Evolutionary conservation across 2,329 filamentous ascomycete genomes (phyloP).

Genomic region (Cladosporium halotolerans): DNA sequence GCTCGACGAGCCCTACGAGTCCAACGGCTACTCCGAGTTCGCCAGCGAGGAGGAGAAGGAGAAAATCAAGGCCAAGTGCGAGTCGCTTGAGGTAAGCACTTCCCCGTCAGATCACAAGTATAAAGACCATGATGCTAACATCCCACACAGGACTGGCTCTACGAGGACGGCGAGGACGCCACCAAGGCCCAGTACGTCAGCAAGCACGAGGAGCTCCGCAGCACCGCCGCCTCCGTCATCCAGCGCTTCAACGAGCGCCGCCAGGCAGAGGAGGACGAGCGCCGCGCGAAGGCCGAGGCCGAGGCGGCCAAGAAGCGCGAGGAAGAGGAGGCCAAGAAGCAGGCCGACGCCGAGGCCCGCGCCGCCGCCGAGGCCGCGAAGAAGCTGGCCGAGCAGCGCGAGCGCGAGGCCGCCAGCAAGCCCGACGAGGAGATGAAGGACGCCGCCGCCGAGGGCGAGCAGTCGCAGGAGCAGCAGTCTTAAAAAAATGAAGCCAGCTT

Average conservation of each 20-base stretch:
- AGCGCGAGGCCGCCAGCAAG: slow-evolving; percentile 17
- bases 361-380: slow-evolving; percentile 33
- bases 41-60: slow-evolving; percentile 88
- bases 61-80: slow-evolving; percentile 76
- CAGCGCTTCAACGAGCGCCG: slow-evolving; percentile 95
- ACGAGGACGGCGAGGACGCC: slow-evolving; percentile 92
- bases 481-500: background rate
- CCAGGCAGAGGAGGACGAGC: slow-evolving; percentile 74
- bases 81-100: slow-evolving; percentile 70
- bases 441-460: slow-evolving; percentile 35
- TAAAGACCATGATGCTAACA: background rate
- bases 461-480: slow-evolving; percentile 12
- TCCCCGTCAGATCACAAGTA: background rate
- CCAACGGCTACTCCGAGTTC: slow-evolving; percentile 57
- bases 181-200: slow-evolving; percentile 88
- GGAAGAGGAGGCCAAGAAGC: slow-evolving; percentile 57
- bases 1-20: slow-evolving; percentile 75
- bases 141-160: slow-evolving; percentile 78
- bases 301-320: slow-evolving; percentile 56
- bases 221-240: slow-evolving; percentile 81
- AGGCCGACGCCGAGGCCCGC: slow-evolving; percentile 41
- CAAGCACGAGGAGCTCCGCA: slow-evolving; percentile 93
- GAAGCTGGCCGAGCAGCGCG: slow-evolving; percentile 57
- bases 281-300: slow-evolving; percentile 61
- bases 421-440: slow-evolving; percentile 55